Evolutionary conservation across 1,139 yeast genomes (phyloP), one percentile per base, ranked within the genome.

Genomic region (Diutina siamensis): DNA sequence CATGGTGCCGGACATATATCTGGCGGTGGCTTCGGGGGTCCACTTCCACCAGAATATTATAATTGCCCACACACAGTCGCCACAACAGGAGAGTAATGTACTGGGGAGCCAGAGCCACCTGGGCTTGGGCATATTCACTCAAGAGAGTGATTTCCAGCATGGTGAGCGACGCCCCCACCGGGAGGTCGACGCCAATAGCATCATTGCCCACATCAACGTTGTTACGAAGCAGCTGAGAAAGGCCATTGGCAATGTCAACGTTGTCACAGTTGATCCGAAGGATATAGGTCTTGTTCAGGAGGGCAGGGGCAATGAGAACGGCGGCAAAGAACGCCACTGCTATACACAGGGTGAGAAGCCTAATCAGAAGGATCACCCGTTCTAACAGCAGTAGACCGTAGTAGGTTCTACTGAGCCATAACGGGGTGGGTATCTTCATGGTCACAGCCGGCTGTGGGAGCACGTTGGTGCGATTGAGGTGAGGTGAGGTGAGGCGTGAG

Each of bases 21-120:
- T 15, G 32, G 13, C 18, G 32, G 15, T 17, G 21, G 8, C 8
- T n/a, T n/a, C 17, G 31, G 3, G 32, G 42, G 15, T 38, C 31
- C 7, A 7, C 4, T 13, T 15, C 10, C 31, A 12, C 12, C 21
- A 17, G 20, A n/a, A 38, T 38, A 27, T 38, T 38, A n/a, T 28
- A 40, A 33, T 40, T 40, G 13, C 44, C 44, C 21, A 40, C 34
- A 18, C 44, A 40, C 27, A 28, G 21, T 1, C 17, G 9, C 44
- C 44, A 40, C 19, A 40, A 40, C 35, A 18, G 35, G 9, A 28
- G 22, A 19, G 21, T 28, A 21, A 40, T 15, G 27, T 28, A 31
- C 18, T 40, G 44, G 9, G 44, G 35, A 34, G 44, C 44, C 27
- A 18, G 27, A n/a, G 35, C 44, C 44, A 40, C 44, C 18, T 40